Percentiles rank a stretch among this genome's conserved stretches.
Conservation (phyloP, 2,329 filamentous ascomycete genomes). For the Penicillium psychrosexuale region DNA sequence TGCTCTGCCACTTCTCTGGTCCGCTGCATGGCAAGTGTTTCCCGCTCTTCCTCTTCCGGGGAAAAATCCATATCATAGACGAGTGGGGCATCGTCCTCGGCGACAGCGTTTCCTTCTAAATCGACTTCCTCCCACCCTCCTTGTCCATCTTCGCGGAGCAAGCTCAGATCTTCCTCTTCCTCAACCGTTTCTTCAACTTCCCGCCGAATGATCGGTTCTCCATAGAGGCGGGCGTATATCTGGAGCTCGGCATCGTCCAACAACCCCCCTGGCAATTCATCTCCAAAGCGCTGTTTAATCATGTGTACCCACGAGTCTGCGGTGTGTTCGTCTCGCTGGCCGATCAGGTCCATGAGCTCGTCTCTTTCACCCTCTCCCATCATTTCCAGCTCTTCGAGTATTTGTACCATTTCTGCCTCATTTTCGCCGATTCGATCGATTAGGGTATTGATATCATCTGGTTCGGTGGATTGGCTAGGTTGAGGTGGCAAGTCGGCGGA, state of each 20-base stretch:
- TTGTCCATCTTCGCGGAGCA: conserved; percentile 40
- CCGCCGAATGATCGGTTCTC: conserved; percentile 57
- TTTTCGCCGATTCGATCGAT: conserved; percentile 39
- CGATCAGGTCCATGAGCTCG: conserved; percentile 29
- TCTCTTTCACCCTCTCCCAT: conserved; percentile 29
- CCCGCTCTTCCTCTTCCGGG: conserved; percentile 23
- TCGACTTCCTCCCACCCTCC: conserved; percentile 39
- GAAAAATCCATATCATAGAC: conserved; percentile 32
- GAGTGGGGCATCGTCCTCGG: conserved; percentile 24
- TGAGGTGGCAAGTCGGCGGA: conserved; percentile 15
- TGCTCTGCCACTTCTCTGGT: conserved; percentile 40
- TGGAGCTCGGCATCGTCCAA: conserved; percentile 67
- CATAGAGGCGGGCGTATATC: conserved; percentile 79
- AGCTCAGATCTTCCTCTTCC: conserved; percentile 26
- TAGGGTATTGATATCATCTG: conserved; percentile 34
- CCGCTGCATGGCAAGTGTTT: conserved; percentile 33
- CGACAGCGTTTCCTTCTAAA: conserved; percentile 15
- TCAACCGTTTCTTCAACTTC: conserved; percentile 27
- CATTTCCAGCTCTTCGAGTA: conserved; percentile 36
- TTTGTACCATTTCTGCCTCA: conserved; percentile 33
- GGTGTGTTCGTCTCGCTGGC: conserved; percentile 31
- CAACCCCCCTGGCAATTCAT: conserved; percentile 69
- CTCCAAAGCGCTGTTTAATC: conserved; percentile 71
- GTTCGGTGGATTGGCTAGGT: conserved; percentile 16
- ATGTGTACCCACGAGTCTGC: conserved; percentile 55